A percentile compares a stretch with the other conserved stretches of the same genome.
These are phyloP conservation scores for Casaregolazyma suthepensis DNA, from an alignment of 1,139 yeast genomes.

Conservation along the genomic window DNA sequence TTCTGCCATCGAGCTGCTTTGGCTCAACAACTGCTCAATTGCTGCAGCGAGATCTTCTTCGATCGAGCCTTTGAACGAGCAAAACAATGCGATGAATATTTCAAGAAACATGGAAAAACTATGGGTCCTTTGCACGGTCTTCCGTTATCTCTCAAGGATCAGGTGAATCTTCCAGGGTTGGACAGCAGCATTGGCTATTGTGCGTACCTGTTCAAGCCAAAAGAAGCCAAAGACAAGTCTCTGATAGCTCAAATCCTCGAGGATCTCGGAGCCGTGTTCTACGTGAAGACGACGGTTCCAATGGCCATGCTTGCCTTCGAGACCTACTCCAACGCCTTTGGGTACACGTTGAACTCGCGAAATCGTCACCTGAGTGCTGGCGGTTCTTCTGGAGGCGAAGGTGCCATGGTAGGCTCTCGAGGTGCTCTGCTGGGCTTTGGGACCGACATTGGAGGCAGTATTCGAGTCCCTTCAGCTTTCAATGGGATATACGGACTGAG, in stretches of 20 bases:
- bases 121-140: slow-evolving; percentile 47
- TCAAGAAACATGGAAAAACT: slow-evolving; percentile 33
- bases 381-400: slow-evolving; percentile 78
- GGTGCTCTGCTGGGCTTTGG: slow-evolving; percentile 64
- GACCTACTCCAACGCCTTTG: slow-evolving; percentile 43
- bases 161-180: slow-evolving; percentile 48
- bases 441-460: slow-evolving; percentile 74
- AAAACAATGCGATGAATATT: slow-evolving; percentile 35
- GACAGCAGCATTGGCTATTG: slow-evolving; percentile 15
- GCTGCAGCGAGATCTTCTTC: slow-evolving; percentile 31
- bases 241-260: slow-evolving; percentile 25
- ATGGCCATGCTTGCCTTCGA: slow-evolving; percentile 50
- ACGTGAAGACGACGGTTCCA: slow-evolving; percentile 54
- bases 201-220: slow-evolving; percentile 1
- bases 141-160: slow-evolving; percentile 56
- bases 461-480: slow-evolving; percentile 70
- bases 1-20: slow-evolving; percentile 51
- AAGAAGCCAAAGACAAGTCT: slow-evolving; percentile 3
- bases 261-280: slow-evolving; percentile 47
- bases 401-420: slow-evolving; percentile 44
- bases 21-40: slow-evolving; percentile 48
- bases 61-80: slow-evolving; percentile 35
- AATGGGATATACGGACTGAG: slow-evolving; percentile 63
- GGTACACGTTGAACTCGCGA: slow-evolving; percentile 49
- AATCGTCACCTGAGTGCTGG: slow-evolving; percentile 52